Evolutionary conservation across 225 moss, liverwort and hornwort species (phyloP), one percentile per base, ranked within the genome.

Genomic region (Asterella californica): DNA sequence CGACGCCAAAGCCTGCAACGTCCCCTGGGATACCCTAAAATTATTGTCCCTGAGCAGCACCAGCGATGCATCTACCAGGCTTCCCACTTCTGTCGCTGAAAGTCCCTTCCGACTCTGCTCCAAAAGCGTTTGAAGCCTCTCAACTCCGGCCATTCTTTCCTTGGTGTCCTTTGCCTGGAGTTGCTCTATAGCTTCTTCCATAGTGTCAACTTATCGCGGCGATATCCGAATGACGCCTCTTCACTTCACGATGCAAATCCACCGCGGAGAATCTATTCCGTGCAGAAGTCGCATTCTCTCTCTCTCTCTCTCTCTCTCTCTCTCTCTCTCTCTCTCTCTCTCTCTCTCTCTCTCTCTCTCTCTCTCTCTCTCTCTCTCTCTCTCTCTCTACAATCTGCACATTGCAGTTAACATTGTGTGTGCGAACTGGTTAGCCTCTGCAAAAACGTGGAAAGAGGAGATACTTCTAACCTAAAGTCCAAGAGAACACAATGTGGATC

Each of bases 121-220:
- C 80, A 99, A 84, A 79, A 93, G 73, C 45, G 83, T 88, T 85
- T 94, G 97, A 65, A 99, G 91, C 87, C 94, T 81, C 75, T 99
- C 94, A 75, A 99, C 97, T 25, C 97, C 96, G 25, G 96, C 94
- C 96, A 97, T 94, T 63, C 96, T 86, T 78, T 97, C 96, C 83
- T 97, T 97, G 18, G 96, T 97, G 33, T 97, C 96, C 84, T 97
- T 97, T 36, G 93, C 85, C 74, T 91, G 92, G 83, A 97, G 91
- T 88, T 94, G 94, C 87, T 88, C 88, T 72, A 97, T 88, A 6
- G 96, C 93, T 82, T 93, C 94, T 86, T 97, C 96, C 96, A 97
- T 97, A 30, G 64, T 67, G 83, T 30, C 25, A 38, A 53, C 33
- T 36, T 53, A 2, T 48, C 47, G 42, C 17, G 55, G 70, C 79